Evolutionary conservation across 2,329 filamentous ascomycete genomes (phyloP), one percentile per base, ranked within the genome.

Genomic region (Botrytis paeoniae): DNA sequence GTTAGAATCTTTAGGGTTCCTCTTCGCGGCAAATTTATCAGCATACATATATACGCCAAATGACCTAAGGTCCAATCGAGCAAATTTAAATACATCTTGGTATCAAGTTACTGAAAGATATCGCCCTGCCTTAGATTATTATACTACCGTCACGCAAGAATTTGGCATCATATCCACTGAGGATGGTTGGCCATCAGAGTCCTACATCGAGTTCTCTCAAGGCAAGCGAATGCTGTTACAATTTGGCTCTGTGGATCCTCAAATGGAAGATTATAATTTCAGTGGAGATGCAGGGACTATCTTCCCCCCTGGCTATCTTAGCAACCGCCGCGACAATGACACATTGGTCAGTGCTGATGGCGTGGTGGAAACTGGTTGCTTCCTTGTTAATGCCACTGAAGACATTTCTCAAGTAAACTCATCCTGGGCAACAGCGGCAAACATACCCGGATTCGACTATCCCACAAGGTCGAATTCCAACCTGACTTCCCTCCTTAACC

Each of bases 111-210:
- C 78, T 29, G 80, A 78, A 45, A 79, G 74, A 65, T 83, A 85
- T 69, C 82, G 83, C 54, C 87, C 88, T 1, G 82, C 85, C 32
- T 75, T 80, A 4, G 83, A 85, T 37, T 92, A 90, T 76, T 89
- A 88, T 73, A 82, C 81, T 9, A 82, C 83, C 1, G 78, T 66
- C 16, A 69, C 60, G 4, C 72, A 74, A 22, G 39, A 75, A 41
- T 73, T 78, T 62, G 75, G 80, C 4, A 82, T 83, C 29, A 76
- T 80, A 12, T 83, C 83, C 32, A 91, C 89, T 0, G 78, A 83
- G 0, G 84, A 89, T 80, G 90, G 90, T 18, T 92, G 90, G 90
- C 90, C 90, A 0, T 86, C 85, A n/a, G 86, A 88, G 76, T 84
- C 85, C 32, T 89, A 85, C 76, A 80, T 91, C 48, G 87, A 89